Percentiles rank a stretch among this genome's conserved stretches.
Evolutionary conservation across 805 yeast species (phyloP).

Genomic region (Hanseniaspora mollemarum): DNA sequence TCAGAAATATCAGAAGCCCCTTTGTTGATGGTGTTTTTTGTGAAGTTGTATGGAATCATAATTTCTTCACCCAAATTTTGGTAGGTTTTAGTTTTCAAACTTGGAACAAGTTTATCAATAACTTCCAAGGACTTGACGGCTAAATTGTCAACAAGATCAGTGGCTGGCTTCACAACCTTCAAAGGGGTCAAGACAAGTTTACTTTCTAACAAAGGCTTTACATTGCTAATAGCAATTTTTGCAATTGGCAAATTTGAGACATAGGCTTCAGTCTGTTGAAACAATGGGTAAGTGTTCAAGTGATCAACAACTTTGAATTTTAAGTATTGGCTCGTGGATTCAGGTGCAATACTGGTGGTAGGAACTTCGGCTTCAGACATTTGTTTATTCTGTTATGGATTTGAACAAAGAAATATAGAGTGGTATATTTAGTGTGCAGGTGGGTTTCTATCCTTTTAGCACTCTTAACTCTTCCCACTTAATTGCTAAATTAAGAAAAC

Average conservation of each 20-base stretch:
- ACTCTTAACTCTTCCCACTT: too few species aligned
- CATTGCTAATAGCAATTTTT: constrained; percentile 27
- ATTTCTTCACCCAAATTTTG: constrained; percentile 39
- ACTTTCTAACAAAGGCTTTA: constrained; percentile 29
- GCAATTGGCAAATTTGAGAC: constrained; percentile 32
- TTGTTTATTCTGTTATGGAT: neutral
- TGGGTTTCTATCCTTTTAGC: too few species aligned
- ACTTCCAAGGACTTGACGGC: constrained; percentile 45
- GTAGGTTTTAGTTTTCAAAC: constrained; percentile 43
- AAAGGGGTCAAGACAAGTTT: constrained; percentile 25
- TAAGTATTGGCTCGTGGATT: constrained; percentile 1
- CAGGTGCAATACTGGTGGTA: neutral
- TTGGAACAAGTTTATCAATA: constrained; percentile 52
- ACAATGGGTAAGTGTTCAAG: constrained; percentile 39
- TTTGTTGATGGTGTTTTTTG: constrained; percentile 33
- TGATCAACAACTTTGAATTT: constrained; percentile 33
- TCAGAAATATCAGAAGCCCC: constrained; percentile 28
- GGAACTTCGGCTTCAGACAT: constrained; percentile 4
- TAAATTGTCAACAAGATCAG: constrained; percentile 39
- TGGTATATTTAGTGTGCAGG: too few species aligned
- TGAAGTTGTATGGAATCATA: constrained; percentile 42
- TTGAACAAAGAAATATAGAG: neutral
- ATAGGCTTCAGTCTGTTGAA: constrained; percentile 32
- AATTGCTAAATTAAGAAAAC: too few species aligned
- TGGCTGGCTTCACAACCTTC: constrained; percentile 33